Conservation (phyloP, 768 basidiomycete genomes). For the Leccinum barrowsii region DNA sequence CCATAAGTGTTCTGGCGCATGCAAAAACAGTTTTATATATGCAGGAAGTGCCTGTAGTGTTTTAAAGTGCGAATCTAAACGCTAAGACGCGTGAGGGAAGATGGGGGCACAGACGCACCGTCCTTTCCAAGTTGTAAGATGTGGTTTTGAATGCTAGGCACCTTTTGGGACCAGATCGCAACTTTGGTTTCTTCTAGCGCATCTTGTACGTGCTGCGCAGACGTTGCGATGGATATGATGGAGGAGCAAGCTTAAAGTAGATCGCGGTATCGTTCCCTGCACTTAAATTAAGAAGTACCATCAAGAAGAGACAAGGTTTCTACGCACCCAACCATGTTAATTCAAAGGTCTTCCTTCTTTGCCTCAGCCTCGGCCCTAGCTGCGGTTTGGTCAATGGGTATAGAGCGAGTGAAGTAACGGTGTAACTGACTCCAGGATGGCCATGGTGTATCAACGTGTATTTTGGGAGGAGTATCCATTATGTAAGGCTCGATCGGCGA, state of each 20-base stretch:
- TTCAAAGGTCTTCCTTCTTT: constrained; percentile 81
- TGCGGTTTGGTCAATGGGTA: constrained; percentile 1
- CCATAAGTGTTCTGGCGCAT: constrained; percentile 91
- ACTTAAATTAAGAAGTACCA: constrained; percentile 43
- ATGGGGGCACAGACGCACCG: constrained; percentile 34
- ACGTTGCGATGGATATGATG: constrained; percentile 71
- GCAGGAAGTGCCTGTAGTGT: constrained; percentile 77
- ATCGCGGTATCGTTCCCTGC: constrained; percentile 87
- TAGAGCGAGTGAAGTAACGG: constrained; percentile 2
- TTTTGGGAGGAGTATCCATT: constrained; percentile 47
- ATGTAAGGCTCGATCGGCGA: constrained; percentile 25
- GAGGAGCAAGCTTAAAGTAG: constrained; percentile 82
- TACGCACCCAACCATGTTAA: constrained; percentile 86
- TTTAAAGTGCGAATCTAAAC: constrained; percentile 61
- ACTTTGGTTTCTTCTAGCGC: constrained; percentile 61
- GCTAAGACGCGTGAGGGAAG: not conserved
- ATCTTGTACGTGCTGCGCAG: constrained; percentile 60
- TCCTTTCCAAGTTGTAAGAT: constrained; percentile 36
- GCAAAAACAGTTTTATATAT: constrained; percentile 83
- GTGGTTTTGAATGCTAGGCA: constrained; percentile 42
- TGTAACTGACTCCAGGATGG: constrained; percentile 42
- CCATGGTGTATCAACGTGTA: constrained; percentile 44
- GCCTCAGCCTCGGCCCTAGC: constrained; percentile 77
- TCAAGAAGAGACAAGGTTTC: constrained; percentile 22
- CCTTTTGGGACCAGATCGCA: constrained; percentile 47